Base-by-base conservation (phyloP, 768 basidiomycete species). In the Leucocoprinus sp. region DNA sequence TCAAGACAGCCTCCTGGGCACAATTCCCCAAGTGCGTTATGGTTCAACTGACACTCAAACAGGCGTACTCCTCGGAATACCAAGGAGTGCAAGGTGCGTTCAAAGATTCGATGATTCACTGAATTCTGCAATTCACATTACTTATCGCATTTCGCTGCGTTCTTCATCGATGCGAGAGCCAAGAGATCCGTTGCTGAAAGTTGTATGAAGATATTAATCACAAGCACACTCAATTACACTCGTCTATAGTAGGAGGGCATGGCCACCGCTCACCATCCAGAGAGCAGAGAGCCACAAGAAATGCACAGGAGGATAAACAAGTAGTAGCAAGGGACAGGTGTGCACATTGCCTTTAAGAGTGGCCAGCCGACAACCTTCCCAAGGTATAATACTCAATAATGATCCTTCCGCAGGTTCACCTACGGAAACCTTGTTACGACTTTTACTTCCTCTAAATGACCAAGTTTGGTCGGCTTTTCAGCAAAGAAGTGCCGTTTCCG, bases 391-490 rank as follows among this genome's bases (percentile, higher is more conserved):
- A 34, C 68, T 72, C 70, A 50, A 55, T 74, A 78, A 78, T 80
- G 76, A 80, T 79, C 77, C 80, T 78, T 82, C 78, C 71, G 74
- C 78, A 82, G 79, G 76, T 82, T 82, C 80, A 82, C 79, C 78
- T 80, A 80, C 73, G 74, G 78, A 80, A 80, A 80, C 78, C 76
- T 80, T 80, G 76, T 81, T 78, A 80, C 71, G 75, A 80, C 78
- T 80, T 82, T 80, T 82, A 80, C 80, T 80, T 82, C 80, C 80
- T 81, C 79, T 80, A 82, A 80, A 80, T 76, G 74, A 80, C 78
- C 80, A 80, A 79, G 79, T 80, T 81, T 76, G 75, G 75, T 70
- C 74, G 74, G 65, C 77, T 80, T 82, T 41, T 48, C 40, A 48
- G 63, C 66, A 62, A 66, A 57, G n/a, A n/a, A 62, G 57, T 67